Conservation (phyloP, 2,329 filamentous ascomycete genomes). For the Aspergillus sp. region DNA sequence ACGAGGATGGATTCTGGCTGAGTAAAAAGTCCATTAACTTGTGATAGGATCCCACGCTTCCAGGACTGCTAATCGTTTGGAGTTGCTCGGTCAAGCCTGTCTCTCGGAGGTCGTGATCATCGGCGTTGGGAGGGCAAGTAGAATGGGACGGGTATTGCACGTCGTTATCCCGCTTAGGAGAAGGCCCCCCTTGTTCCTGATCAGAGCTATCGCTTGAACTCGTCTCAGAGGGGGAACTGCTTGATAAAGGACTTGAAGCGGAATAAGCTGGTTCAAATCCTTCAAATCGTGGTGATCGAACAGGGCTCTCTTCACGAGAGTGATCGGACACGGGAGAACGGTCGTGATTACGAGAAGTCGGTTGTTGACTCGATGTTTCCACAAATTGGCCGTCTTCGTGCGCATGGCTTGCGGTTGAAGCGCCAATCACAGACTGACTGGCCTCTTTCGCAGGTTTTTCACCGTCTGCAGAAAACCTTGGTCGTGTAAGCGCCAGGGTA, state of each 20-base stretch:
- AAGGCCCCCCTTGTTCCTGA: background rate
- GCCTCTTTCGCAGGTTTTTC: slow-evolving; percentile 23
- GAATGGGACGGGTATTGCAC: slow-evolving; percentile 5
- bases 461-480: slow-evolving; percentile 30
- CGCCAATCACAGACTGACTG: slow-evolving; percentile 10
- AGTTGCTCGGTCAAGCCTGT: slow-evolving; percentile 14
- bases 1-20: background rate
- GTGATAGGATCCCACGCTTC: slow-evolving; percentile 10
- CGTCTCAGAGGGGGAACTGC: background rate
- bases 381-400: slow-evolving; percentile 1
- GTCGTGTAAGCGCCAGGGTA: slow-evolving; percentile 28
- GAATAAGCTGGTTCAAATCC: slow-evolving; percentile 17
- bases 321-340: background rate
- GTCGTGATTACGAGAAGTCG: background rate
- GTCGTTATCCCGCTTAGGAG: background rate
- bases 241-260: background rate
- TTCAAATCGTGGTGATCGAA: slow-evolving; percentile 20
- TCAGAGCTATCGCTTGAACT: slow-evolving; percentile 4
- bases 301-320: no score
- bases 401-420: background rate
- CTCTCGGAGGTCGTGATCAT: background rate
- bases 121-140: slow-evolving; percentile 9
- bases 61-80: slow-evolving; percentile 17
- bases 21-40: slow-evolving; percentile 10
- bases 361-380: background rate